Base-by-base conservation (phyloP, 768 basidiomycete genomes). In the Tremella fuciformis region DNA sequence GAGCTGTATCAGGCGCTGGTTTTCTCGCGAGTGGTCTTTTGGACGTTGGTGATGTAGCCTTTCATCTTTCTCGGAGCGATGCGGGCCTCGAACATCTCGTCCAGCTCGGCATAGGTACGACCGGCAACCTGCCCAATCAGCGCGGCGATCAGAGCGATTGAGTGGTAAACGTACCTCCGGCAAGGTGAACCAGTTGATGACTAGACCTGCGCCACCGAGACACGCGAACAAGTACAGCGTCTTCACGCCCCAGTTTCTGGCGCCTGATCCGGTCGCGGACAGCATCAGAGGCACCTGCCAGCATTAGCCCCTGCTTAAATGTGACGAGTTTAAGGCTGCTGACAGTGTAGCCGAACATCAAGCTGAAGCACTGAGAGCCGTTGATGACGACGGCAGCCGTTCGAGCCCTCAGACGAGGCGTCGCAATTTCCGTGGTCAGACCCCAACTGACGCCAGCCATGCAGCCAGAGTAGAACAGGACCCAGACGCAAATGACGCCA, bases 231-330 rank as follows among this genome's bases (percentile, higher is more conserved):
- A 50, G 50, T 57, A 64, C 8, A 64, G 26, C 3, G 63, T 64
- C 47, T 64, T 64, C 2, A 64, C 59, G 8, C 63, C 63, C 63
- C 63, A 63, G 26, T 59, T 57, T n/a, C 62, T 50, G 16, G 57
- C 57, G 34, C 57, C 57, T 18, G 24, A 18, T 34, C 57, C 57
- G 8, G 57, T 51, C 3, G 34, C 16, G 13, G 57, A 16, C 3
- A 58, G 34, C 57, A 58, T 58, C 50, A 58, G 57, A 3, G 57
- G 57, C 19, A 58, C 57, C 57, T 58, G 49, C 22, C n/a, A 7
- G 42, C 8, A 15, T 24, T 15, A 46, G n/a, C 42, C 4, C 7
- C 42, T 4, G 4, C 15, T 24, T 18, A 15, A 4, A 8, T 4
- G 16, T 46, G 18, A 22, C 4, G 18, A 46, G 16, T 24, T 4